These are phyloP conservation scores for Pyrenochaeta sp. DNA, from an alignment of 2,329 filamentous ascomycete species.

Conservation along the genomic window DNA sequence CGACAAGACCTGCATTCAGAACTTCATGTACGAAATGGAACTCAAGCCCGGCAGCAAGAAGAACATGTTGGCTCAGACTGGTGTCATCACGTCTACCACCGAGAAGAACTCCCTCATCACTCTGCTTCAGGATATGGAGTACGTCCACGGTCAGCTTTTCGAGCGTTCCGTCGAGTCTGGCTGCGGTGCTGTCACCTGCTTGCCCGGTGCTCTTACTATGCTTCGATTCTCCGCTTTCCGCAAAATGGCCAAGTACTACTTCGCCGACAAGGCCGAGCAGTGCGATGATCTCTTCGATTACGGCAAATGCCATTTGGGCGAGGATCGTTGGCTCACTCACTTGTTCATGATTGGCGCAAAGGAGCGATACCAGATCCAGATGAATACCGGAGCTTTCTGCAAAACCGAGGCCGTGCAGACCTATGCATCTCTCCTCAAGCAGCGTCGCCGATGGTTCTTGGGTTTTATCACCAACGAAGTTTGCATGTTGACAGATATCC, in stretches of 20 bases:
- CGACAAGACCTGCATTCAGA: slow-evolving; percentile 89
- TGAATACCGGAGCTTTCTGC: slow-evolving; percentile 97
- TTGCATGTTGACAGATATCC: slow-evolving; percentile 94
- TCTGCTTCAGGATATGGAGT: slow-evolving; percentile 96
- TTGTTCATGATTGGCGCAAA: slow-evolving; percentile 98
- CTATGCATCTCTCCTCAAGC: slow-evolving; percentile 85
- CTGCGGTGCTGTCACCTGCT: slow-evolving; percentile 91
- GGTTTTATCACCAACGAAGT: slow-evolving; percentile 98
- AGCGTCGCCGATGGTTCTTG: slow-evolving; percentile 94
- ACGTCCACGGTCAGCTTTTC: slow-evolving; percentile 95
- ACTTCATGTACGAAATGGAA: slow-evolving; percentile 99
- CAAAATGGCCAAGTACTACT: slow-evolving; percentile 98
- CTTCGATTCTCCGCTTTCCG: slow-evolving; percentile 95
- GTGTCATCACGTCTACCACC: slow-evolving; percentile 94
- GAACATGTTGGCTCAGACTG: slow-evolving; percentile 97
- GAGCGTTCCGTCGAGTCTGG: slow-evolving; percentile 95
- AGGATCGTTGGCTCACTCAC: slow-evolving; percentile 96
- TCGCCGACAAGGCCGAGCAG: slow-evolving; percentile 94
- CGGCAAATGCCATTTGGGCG: slow-evolving; percentile 91
- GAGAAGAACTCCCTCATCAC: slow-evolving; percentile 89
- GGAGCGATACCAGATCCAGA: slow-evolving; percentile 92
- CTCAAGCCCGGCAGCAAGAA: slow-evolving; percentile 89
- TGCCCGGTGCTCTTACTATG: slow-evolving; percentile 95
- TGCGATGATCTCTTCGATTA: slow-evolving; percentile 97
- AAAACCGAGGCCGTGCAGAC: slow-evolving; percentile 97